A percentile compares a stretch with the other conserved stretches of the same genome.
These are phyloP conservation scores for Stipa capillata DNA, from an alignment of 176 grass and related monocot species.

Conservation along the genomic window DNA sequence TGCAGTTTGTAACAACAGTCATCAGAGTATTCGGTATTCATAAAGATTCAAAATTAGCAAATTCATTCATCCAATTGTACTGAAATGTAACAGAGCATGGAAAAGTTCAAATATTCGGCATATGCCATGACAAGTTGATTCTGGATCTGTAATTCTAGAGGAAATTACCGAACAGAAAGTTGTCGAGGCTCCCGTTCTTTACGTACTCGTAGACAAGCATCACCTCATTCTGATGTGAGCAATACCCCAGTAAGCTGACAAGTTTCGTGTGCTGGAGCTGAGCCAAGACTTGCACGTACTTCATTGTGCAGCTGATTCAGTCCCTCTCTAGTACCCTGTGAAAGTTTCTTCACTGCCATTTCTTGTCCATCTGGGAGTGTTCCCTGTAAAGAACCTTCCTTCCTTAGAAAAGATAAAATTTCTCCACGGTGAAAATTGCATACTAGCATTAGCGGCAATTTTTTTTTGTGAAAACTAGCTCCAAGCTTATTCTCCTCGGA, in stretches of 20 bases:
- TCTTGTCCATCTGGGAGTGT: constrained; percentile 39
- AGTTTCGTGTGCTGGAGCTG: constrained; percentile 59
- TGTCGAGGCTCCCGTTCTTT: constrained; percentile 42
- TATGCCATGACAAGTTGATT: not conserved
- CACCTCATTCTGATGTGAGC: constrained; percentile 27
- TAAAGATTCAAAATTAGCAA: too few species aligned
- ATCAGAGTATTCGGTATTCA: too few species aligned
- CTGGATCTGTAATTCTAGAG: not conserved
- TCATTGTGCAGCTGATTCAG: constrained; percentile 39
- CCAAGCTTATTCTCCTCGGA: too few species aligned
- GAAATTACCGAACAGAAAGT: constrained; percentile 47
- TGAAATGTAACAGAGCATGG: not conserved
- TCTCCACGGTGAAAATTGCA: too few species aligned
- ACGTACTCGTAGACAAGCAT: constrained; percentile 59
- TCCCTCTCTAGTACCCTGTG: constrained; percentile 18
- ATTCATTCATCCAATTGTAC: too few species aligned
- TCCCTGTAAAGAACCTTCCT: too few species aligned
- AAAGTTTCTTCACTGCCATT: constrained; percentile 51
- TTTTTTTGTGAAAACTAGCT: too few species aligned
- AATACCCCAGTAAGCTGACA: constrained; percentile 45
- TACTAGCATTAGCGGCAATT: too few species aligned
- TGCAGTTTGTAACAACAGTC: too few species aligned
- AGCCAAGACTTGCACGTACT: constrained; percentile 30
- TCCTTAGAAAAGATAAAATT: too few species aligned
- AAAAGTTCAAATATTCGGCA: too few species aligned